Evolutionary conservation across 257 asterid species (phyloP).

Genomic region (Dorcoceras hygrometricum): DNA sequence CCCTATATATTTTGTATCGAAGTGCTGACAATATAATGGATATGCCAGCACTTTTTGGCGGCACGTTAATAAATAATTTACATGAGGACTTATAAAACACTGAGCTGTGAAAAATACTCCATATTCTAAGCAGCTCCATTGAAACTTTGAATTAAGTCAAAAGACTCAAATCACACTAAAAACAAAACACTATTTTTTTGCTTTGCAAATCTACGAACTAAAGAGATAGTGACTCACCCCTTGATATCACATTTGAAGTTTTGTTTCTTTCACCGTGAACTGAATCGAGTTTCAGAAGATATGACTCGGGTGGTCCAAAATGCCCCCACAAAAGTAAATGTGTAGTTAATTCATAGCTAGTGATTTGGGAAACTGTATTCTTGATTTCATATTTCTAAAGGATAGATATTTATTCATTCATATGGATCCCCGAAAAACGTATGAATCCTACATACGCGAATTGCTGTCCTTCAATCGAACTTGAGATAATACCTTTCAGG

Average conservation of each 20-base stretch:
- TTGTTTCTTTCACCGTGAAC: constrained; percentile 25
- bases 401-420: too few relatives aligned
- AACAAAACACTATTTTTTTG: constrained; percentile 42
- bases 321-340: constrained; percentile 26
- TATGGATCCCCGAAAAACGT: too few relatives aligned
- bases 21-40: too few relatives aligned
- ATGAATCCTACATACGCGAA: too few relatives aligned
- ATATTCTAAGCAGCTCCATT: background rate
- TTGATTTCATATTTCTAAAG: too few relatives aligned
- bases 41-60: too few relatives aligned
- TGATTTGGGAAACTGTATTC: constrained; percentile 24
- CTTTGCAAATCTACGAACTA: constrained; percentile 27
- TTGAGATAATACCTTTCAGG: too few relatives aligned
- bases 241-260: constrained; percentile 35
- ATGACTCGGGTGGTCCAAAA: constrained; percentile 37
- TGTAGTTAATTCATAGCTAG: constrained; percentile 7
- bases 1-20: too few relatives aligned
- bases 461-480: too few relatives aligned
- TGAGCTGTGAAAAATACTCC: too few relatives aligned
- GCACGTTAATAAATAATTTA: too few relatives aligned
- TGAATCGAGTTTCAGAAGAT: constrained; percentile 6
- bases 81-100: too few relatives aligned
- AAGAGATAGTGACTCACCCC: constrained; percentile 48
- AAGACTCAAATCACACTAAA: constrained; percentile 36
- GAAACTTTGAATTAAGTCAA: background rate